These are phyloP conservation scores for Sporothrix luriei DNA, from an alignment of 2,329 filamentous ascomycete genomes.

Conservation along the genomic window DNA sequence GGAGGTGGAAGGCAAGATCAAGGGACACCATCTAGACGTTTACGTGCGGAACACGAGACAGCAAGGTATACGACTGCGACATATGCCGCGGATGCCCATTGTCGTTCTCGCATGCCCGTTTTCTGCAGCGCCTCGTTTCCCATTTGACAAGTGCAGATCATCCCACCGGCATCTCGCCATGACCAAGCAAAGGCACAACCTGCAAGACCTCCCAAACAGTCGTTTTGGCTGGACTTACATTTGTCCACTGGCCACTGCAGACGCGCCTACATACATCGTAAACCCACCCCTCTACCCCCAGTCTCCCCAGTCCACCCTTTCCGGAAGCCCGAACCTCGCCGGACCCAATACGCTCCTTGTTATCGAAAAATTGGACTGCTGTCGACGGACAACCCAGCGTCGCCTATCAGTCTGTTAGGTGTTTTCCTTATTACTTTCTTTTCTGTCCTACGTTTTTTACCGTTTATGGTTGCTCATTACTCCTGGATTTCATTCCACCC, in stretches of 20 bases:
- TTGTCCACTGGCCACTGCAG: no score
- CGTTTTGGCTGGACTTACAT: no score
- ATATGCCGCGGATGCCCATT: neutral
- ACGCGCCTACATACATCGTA: no score
- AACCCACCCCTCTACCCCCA: neutral
- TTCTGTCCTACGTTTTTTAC: neutral
- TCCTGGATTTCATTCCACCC: neutral
- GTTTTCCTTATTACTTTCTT: neutral
- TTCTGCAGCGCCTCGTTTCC: neutral
- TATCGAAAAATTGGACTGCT: constrained; percentile 19
- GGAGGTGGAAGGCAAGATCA: neutral
- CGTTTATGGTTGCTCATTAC: neutral
- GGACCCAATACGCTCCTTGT: constrained; percentile 26
- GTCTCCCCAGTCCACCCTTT: neutral
- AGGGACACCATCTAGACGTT: neutral
- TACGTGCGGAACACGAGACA: neutral
- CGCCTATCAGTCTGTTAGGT: neutral
- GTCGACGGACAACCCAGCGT: neutral
- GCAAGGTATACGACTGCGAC: constrained; percentile 3
- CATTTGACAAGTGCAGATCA: neutral
- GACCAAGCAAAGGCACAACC: no score
- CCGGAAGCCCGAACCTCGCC: constrained; percentile 30
- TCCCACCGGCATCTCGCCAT: neutral
- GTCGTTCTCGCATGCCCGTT: neutral
- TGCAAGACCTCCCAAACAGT: no score